These are phyloP conservation scores for Camellia sinensis DNA, from an alignment of 148 eudicot species.

Conservation along the genomic window DNA sequence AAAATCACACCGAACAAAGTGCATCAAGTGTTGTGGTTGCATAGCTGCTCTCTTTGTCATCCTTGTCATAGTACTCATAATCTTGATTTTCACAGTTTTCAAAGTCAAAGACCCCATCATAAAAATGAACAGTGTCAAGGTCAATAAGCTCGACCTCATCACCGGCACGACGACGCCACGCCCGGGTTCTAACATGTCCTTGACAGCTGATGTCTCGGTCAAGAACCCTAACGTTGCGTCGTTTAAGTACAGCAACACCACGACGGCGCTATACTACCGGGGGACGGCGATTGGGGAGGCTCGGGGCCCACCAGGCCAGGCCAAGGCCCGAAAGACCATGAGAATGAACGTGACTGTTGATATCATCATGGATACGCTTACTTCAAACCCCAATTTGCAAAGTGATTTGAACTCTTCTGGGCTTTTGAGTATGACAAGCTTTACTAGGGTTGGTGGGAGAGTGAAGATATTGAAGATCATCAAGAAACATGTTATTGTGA, in stretches of 20 bases:
- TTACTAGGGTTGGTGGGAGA: constrained; percentile 34
- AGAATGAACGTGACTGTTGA: constrained; percentile 36
- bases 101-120: constrained; percentile 29
- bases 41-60: constrained; percentile 24
- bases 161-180: constrained; percentile 20
- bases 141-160: constrained; percentile 19
- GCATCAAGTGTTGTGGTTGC: constrained; percentile 27
- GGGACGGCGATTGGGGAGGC: constrained; percentile 33
- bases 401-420: constrained; percentile 21
- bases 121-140: constrained; percentile 21
- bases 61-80: constrained; percentile 10
- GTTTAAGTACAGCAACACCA: constrained; percentile 41
- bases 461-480: constrained; percentile 29
- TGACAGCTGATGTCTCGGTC: constrained; percentile 39
- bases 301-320: constrained; percentile 31
- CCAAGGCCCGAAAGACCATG: constrained; percentile 33
- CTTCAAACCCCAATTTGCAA: constrained; percentile 14
- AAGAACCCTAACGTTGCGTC: constrained; percentile 41
- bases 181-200: constrained; percentile 35
- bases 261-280: constrained; percentile 27
- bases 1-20: constrained; percentile 3
- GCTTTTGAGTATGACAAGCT: constrained; percentile 26
- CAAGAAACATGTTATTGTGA: constrained; percentile 37
- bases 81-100: constrained; percentile 39
- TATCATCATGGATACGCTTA: constrained; percentile 17